A percentile compares a stretch with the other conserved stretches of the same genome.
Evolutionary conservation across 2,329 filamentous ascomycete genomes (phyloP).

Genomic region (Epichloe amarillans): DNA sequence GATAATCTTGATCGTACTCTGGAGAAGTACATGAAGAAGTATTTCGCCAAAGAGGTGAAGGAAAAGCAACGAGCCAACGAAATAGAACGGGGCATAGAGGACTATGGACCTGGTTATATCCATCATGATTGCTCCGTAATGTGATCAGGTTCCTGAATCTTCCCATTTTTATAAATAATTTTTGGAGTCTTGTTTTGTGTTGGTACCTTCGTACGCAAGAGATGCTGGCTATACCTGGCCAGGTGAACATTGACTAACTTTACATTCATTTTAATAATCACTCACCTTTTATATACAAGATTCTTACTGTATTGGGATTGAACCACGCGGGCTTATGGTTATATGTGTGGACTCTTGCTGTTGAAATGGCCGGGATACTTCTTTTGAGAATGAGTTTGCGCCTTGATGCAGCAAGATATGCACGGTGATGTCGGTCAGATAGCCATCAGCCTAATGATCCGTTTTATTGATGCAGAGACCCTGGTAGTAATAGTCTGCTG

Average conservation of each 20-base stretch:
- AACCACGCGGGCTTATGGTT: not conserved
- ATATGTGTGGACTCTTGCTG: not conserved
- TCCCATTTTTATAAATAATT: not conserved
- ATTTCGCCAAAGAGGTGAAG: slow-evolving; percentile 60
- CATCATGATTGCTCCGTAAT: slow-evolving; percentile 47
- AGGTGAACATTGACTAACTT: no score
- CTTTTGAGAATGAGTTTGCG: not conserved
- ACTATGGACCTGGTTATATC: slow-evolving; percentile 54
- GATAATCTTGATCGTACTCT: slow-evolving; percentile 59
- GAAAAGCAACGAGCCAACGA: slow-evolving; percentile 61
- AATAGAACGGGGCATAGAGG: slow-evolving; percentile 57
- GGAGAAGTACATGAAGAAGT: slow-evolving; percentile 56
- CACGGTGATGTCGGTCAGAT: not conserved
- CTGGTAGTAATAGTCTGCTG: not conserved
- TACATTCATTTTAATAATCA: no score
- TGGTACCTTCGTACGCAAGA: no score
- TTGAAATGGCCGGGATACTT: not conserved
- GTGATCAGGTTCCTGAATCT: slow-evolving; percentile 22
- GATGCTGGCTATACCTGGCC: no score
- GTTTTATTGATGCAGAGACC: not conserved
- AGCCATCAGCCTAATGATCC: not conserved
- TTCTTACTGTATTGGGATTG: not conserved
- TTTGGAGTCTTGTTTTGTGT: no score
- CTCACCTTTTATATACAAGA: not conserved
- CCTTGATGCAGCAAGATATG: not conserved